Evolutionary conservation across 768 basidiomycete genomes (phyloP), one percentile per base, ranked within the genome.

Genomic region (Pulveroboletus sp.): DNA sequence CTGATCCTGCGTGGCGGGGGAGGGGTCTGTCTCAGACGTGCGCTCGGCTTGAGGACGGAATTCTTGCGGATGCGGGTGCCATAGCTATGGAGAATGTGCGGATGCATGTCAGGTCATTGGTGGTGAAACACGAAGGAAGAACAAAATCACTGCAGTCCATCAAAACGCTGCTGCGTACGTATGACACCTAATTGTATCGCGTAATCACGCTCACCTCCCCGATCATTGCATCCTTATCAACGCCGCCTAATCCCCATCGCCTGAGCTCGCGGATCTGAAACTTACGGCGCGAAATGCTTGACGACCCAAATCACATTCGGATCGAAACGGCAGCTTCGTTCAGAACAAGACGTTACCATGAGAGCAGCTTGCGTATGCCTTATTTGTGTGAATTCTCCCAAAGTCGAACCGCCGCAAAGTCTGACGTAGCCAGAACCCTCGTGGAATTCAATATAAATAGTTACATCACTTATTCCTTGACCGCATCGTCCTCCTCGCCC

Each of bases 61-160:
- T 79, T 78, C 38, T 77, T 75, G 51, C 78, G 75, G 30, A 75
- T 79, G 43, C 80, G 70, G 16, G 80, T 82, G 54, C 75, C 75
- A 72, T 83, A 80, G 53, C 68, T 64, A 65, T 74, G 74, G 5
- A 56, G 54, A 30, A 62, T 52, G 39, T 38, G 38, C 23, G 49
- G 36, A 31, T 47, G 57, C 60, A 62, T 58, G 47, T n/a, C n/a
- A n/a, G n/a, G n/a, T n/a, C n/a, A n/a, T n/a, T 59, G 63, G 56
- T 61, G 56, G 58, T 60, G 55, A 62, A 60, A 54, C 63, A 62
- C 55, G 64, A 61, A 62, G 62, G 49, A 52, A 54, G 55, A 47
- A 47, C 58, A 57, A 62, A 62, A 62, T 63, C 58, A 61, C 62
- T 34, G 53, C 54, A 50, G 54, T 50, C 53, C 64, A 65, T 65